Base-by-base conservation (phyloP, 768 basidiomycete genomes). In the Pisolithus albus region DNA sequence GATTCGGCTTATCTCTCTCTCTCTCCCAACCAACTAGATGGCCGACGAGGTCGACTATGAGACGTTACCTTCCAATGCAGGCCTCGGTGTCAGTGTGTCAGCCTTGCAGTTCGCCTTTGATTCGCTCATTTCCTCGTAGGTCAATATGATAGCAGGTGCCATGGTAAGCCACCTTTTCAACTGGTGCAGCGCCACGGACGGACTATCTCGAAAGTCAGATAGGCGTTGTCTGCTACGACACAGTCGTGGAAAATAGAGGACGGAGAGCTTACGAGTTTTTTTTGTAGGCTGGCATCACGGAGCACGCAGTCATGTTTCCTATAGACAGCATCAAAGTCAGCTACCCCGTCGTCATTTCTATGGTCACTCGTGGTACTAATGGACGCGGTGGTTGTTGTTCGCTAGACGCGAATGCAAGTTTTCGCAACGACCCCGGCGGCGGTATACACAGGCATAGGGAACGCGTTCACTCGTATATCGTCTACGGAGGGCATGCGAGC, bases 251-350 rank as follows among this genome's bases (percentile, higher is more conserved):
- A 26, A 40, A 38, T 36, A 30, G 30, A 43, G 32, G 28, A 34
- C 15, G 38, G 49, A 28, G 41, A 52, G 49, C 57, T 69, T 19
- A 67, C 19, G 19, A 30, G n/a, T 24, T n/a, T 9, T 9, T 41
- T 58, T 24, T 52, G 23, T 66, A 95, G 93, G 96, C 96, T 61
- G 96, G 96, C 54, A 98, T 99, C 60, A 93, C 94, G 49, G 96
- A 99, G 69, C 96, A 99, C 72, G 89, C 93, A 28, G 92, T 96
- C 66, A 98, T 99, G 88, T 99, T 90, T 67, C 96, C 96, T 5
- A 75, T 98, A 56, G 96, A 99, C 73, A 95, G 92, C 63, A 97
- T 99, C 67, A 99, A 99, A 79, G 96, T 90, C 52, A 53, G 84
- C 71, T 53, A 46, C 23, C 26, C 0, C 32, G 43, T 49, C 23